Percentiles rank a stretch among this genome's conserved stretches.
Evolutionary conservation across 2,329 filamentous ascomycete species (phyloP).

Genomic region (Paraconiothyrium brasiliense): DNA sequence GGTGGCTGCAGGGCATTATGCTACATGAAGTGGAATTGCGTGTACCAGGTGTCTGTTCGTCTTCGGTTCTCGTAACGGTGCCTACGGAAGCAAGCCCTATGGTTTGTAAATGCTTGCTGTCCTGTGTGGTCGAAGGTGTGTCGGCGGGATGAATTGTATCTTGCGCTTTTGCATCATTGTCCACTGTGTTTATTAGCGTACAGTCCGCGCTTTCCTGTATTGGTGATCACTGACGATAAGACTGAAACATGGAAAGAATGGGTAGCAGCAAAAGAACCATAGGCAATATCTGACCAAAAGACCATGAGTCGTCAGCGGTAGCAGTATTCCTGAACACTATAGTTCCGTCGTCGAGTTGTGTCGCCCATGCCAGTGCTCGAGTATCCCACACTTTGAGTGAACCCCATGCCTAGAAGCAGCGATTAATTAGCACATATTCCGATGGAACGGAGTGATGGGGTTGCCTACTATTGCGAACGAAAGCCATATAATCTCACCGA

Average conservation of each 20-base stretch:
- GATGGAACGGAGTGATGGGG: neutral
- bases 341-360: conserved; percentile 18
- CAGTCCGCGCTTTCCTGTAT: neutral
- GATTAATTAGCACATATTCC: neutral
- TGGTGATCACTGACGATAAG: conserved; percentile 22
- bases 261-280: conserved; percentile 35
- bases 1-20: conserved; percentile 22
- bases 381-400: conserved; percentile 37
- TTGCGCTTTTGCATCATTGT: conserved; percentile 32
- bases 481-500: conserved; percentile 37
- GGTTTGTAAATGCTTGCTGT: neutral
- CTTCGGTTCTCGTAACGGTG: neutral
- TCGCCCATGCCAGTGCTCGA: conserved; percentile 20
- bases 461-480: conserved; percentile 28
- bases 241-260: conserved; percentile 33
- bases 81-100: neutral
- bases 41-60: conserved; percentile 4
- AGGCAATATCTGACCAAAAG: conserved; percentile 39
- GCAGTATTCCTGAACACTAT: conserved; percentile 23
- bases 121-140: conserved; percentile 2
- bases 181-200: conserved; percentile 17
- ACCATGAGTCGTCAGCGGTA: conserved; percentile 33
- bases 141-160: conserved; percentile 8
- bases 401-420: conserved; percentile 28
- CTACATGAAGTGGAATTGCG: conserved; percentile 18